phyloP scores from a whole-genome alignment of 1,139 yeast species.

The Yamadazyma blattariae region DNA sequence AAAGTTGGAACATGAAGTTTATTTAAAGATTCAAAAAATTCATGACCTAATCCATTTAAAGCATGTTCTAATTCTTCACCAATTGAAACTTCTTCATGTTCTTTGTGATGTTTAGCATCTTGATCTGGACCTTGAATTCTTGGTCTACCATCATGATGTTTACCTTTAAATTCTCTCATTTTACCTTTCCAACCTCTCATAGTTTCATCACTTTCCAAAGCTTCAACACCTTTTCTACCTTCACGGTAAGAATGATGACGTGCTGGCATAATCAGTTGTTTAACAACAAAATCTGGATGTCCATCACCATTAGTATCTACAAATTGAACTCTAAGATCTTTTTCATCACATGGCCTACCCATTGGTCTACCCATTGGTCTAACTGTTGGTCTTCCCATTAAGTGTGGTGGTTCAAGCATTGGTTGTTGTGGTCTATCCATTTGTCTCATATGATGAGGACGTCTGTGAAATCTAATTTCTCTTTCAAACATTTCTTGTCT shows the following conservation, averaged over 20 bases:
- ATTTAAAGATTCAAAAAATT: constrained; percentile 1
- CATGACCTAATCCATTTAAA: constrained; percentile 2
- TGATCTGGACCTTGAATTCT: constrained; percentile 1
- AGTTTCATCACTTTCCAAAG: neutral
- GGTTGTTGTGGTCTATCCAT: neutral
- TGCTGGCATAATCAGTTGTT: neutral
- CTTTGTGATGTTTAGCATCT: neutral
- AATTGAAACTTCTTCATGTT: neutral
- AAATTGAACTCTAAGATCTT: neutral
- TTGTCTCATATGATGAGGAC: neutral
- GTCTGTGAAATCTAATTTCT: neutral
- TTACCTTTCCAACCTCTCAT: neutral
- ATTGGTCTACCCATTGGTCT: neutral
- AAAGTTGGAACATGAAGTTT: constrained; percentile 5
- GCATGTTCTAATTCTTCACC: neutral
- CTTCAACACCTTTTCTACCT: neutral
- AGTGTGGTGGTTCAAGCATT: too few relatives aligned
- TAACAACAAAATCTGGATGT: constrained; percentile 3
- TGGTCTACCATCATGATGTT: constrained; percentile 1
- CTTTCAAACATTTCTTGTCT: constrained; percentile 1
- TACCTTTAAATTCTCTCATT: neutral
- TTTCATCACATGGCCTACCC: neutral
- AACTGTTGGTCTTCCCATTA: too few relatives aligned
- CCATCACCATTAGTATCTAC: constrained; percentile 5
- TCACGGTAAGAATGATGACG: too few relatives aligned